Conservation (phyloP, 1,139 yeast genomes). For the Ogataea hybrid region DNA sequence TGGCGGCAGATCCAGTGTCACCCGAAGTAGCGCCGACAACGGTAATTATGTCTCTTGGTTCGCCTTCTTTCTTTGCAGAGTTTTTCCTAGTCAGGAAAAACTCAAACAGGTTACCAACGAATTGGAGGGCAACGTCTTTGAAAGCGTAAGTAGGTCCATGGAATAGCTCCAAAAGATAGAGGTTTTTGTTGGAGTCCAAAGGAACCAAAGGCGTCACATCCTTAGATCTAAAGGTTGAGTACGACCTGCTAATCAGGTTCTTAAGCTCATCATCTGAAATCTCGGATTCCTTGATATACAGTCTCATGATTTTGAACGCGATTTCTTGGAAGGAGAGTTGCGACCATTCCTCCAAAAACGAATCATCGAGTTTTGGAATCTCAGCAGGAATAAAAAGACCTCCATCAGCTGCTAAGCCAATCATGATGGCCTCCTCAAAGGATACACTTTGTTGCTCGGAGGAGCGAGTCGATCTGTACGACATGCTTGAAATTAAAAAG, state of each 20-base stretch:
- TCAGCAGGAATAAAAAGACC: slow-evolving; percentile 87
- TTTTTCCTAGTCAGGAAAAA: slow-evolving; percentile 82
- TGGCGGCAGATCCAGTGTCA: slow-evolving; percentile 99
- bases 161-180: slow-evolving; percentile 85
- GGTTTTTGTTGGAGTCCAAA: slow-evolving; percentile 50
- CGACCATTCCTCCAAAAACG: slow-evolving; percentile 66
- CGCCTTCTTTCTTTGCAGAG: slow-evolving; percentile 53
- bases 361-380: slow-evolving; percentile 67
- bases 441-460: slow-evolving; percentile 52
- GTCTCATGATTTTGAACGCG: slow-evolving; percentile 81
- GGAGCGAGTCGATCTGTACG: slow-evolving; percentile 88
- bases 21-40: slow-evolving; percentile 99
- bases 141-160: slow-evolving; percentile 99
- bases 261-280: slow-evolving; percentile 69
- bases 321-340: slow-evolving; percentile 76
- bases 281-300: slow-evolving; percentile 68
- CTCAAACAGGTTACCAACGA: slow-evolving; percentile 95
- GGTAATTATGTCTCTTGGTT: slow-evolving; percentile 75
- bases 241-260: slow-evolving; percentile 63
- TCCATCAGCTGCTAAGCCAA: slow-evolving; percentile 95
- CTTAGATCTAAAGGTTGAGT: slow-evolving; percentile 82
- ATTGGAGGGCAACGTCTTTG: slow-evolving; percentile 97
- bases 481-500: slow-evolving; percentile 18
- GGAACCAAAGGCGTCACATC: slow-evolving; percentile 82
- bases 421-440: slow-evolving; percentile 90